Conservation (phyloP, 2,329 filamentous ascomycete genomes). For the Colletotrichum siamense region DNA sequence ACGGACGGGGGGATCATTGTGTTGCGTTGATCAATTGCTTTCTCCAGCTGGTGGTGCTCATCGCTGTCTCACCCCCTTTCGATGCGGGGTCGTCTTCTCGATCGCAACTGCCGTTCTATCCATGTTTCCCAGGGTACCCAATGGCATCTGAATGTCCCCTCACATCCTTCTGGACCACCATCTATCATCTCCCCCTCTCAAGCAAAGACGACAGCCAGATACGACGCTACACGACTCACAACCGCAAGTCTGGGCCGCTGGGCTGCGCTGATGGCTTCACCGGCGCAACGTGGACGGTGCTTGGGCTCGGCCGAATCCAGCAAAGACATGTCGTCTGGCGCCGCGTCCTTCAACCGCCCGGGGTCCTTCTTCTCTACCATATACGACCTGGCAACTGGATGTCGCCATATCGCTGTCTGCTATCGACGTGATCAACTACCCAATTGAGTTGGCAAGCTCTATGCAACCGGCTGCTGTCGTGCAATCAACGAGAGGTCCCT, state of each 20-base stretch:
- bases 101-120: slow-evolving; percentile 3
- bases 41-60: not conserved
- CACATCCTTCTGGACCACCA: not conserved
- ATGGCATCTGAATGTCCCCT: not conserved
- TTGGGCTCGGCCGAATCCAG: not conserved
- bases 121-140: not conserved
- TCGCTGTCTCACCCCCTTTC: not conserved
- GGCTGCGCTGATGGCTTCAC: not conserved
- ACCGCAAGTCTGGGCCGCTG: not conserved
- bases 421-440: not conserved
- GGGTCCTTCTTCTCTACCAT: not conserved
- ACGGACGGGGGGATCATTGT: not conserved
- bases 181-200: not conserved
- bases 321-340: not conserved
- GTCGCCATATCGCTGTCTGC: not conserved
- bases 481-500: not conserved
- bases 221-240: not conserved
- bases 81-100: slow-evolving; percentile 1
- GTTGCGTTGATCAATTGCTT: not conserved
- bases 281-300: not conserved
- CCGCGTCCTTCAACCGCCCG: not conserved
- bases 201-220: not conserved
- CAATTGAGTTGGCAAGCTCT: not conserved
- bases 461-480: not conserved
- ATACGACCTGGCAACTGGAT: not conserved